Evolutionary conservation across 2,329 filamentous ascomycete genomes (phyloP).

Genomic region (Stenocarpella maydis): DNA sequence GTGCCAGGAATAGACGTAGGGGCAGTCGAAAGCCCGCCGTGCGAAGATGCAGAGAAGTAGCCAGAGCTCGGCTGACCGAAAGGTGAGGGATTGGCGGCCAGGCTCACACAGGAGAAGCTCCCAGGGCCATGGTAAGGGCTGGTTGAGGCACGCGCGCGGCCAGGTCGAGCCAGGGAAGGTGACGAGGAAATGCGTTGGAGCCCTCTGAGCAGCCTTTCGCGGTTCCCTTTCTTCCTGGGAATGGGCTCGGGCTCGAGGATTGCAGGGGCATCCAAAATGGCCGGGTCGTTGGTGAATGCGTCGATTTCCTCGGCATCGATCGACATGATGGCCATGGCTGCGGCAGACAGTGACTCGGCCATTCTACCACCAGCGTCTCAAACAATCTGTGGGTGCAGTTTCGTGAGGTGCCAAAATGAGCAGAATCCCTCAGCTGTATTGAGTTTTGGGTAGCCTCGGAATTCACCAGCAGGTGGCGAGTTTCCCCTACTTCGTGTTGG

Average conservation of each 20-base stretch:
- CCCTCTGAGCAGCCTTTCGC: conserved; percentile 74
- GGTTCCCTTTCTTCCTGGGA: conserved; percentile 68
- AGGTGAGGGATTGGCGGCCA: conserved; percentile 54
- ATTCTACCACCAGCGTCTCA: conserved; percentile 13
- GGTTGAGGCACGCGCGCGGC: conserved; percentile 71
- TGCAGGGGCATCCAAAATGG: conserved; percentile 29
- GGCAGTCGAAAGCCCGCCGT: conserved; percentile 45
- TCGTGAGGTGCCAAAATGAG: background rate
- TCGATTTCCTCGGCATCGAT: conserved; percentile 34
- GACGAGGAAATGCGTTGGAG: conserved; percentile 86
- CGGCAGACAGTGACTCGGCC: conserved; percentile 26
- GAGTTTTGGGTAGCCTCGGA: background rate
- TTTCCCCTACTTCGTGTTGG: background rate
- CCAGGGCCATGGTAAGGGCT: conserved; percentile 70
- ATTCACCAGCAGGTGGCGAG: conserved; percentile 18
- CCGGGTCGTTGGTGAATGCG: conserved; percentile 35
- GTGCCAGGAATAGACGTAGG: conserved; percentile 51
- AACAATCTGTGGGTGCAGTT: background rate
- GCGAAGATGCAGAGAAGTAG: conserved; percentile 43
- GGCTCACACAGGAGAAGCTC: conserved; percentile 63
- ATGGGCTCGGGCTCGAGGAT: conserved; percentile 43
- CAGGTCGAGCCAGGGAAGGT: conserved; percentile 71
- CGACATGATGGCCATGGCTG: conserved; percentile 28
- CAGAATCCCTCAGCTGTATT: background rate
- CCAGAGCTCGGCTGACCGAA: conserved; percentile 48